These are phyloP conservation scores for Alternaria sp. DNA, from an alignment of 2,329 filamentous ascomycete species.

Conservation along the genomic window DNA sequence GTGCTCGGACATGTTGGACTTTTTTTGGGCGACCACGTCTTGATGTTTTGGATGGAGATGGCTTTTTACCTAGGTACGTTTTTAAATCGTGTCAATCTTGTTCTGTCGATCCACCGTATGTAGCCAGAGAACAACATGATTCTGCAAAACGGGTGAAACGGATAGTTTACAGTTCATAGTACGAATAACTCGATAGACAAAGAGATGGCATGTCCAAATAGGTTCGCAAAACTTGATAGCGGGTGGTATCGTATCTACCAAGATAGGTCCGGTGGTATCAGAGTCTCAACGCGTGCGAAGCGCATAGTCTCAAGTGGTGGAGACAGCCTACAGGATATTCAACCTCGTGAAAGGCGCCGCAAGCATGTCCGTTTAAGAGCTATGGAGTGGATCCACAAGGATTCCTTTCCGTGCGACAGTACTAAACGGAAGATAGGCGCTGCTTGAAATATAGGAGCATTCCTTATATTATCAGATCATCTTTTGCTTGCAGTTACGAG, in stretches of 20 bases:
- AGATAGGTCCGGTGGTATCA: not conserved
- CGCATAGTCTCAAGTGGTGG: constrained; percentile 5
- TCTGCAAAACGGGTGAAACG: not conserved
- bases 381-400: not conserved
- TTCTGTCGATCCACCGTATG: not conserved
- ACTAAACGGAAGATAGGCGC: constrained; percentile 1
- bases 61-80: not conserved
- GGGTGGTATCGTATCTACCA: not conserved
- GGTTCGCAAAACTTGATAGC: not conserved
- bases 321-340: not conserved
- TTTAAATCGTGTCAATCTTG: not conserved
- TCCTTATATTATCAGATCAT: constrained; percentile 12
- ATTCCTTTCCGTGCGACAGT: constrained; percentile 3
- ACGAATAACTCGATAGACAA: rapidly evolving
- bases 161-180: not conserved
- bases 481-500: not conserved
- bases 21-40: not conserved
- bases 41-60: not conserved
- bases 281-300: not conserved
- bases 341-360: not conserved
- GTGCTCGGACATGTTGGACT: not conserved
- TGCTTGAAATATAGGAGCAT: not conserved
- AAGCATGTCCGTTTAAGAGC: not conserved
- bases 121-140: not conserved
- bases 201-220: not conserved